A percentile compares a stretch with the other conserved stretches of the same genome.
These are phyloP conservation scores for Pseudogymnoascus sp. DNA, from an alignment of 2,329 filamentous ascomycete species.

Conservation along the genomic window DNA sequence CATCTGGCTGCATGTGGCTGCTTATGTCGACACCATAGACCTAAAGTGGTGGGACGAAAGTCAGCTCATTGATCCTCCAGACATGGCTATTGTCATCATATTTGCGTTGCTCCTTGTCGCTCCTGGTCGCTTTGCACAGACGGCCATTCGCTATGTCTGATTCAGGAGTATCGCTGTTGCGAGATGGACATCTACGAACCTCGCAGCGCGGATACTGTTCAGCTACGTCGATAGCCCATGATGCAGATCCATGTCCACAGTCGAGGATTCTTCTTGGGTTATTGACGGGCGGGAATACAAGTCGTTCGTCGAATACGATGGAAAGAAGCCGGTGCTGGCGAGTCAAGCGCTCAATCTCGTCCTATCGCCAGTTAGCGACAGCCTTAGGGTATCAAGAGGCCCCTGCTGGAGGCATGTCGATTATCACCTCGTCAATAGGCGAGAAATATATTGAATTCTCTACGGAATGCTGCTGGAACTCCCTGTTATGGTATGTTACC, in stretches of 20 bases:
- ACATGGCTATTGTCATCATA: background rate
- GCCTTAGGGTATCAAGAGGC: background rate
- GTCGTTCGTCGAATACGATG: constrained; percentile 54
- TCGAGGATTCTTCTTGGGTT: constrained; percentile 55
- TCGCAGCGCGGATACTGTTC: constrained; percentile 54
- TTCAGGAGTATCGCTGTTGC: constrained; percentile 1
- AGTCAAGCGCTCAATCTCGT: constrained; percentile 58
- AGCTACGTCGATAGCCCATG: constrained; percentile 63
- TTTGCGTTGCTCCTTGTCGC: background rate
- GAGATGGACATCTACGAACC: constrained; percentile 34
- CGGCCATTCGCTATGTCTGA: background rate
- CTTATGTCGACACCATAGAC: constrained; percentile 65
- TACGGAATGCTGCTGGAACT: constrained; percentile 59
- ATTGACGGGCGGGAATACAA: constrained; percentile 61
- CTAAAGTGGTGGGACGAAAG: constrained; percentile 31
- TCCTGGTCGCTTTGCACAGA: background rate
- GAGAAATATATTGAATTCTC: constrained; percentile 57
- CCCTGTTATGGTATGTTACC: constrained; percentile 50
- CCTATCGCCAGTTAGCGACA: constrained; percentile 34
- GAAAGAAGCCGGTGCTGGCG: constrained; percentile 54
- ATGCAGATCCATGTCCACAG: constrained; percentile 62
- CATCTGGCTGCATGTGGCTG: constrained; percentile 59
- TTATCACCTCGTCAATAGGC: constrained; percentile 61
- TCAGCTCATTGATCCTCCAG: background rate
- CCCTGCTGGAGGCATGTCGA: constrained; percentile 7